A percentile compares a stretch with the other conserved stretches of the same genome.
phyloP scores from a whole-genome alignment of 2,329 filamentous ascomycete genomes.

The Stemphylium beticola region DNA sequence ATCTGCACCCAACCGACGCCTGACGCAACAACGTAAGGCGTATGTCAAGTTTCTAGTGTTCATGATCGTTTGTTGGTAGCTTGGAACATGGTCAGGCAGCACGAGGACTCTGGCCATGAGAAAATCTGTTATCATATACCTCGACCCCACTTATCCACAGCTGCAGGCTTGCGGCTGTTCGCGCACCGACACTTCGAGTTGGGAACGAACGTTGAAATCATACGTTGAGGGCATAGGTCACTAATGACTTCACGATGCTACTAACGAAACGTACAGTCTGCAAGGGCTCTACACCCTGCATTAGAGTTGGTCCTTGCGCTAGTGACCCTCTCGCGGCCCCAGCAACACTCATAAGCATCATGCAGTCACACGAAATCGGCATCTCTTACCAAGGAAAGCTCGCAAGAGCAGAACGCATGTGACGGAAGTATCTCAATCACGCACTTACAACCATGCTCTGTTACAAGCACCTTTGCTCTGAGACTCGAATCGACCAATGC shows the following conservation, averaged over 20 bases:
- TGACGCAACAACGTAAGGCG: slow-evolving; percentile 13
- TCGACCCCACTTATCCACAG: not conserved
- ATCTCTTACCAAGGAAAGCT: not conserved
- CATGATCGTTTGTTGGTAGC: slow-evolving; percentile 6
- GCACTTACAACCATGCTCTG: slow-evolving; percentile 19
- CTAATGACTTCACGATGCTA: too few relatives aligned
- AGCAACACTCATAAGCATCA: not conserved
- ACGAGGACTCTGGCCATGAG: slow-evolving; percentile 5
- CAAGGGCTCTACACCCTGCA: too few relatives aligned
- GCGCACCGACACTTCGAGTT: too few relatives aligned
- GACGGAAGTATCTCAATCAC: slow-evolving; percentile 15
- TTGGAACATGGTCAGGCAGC: slow-evolving; percentile 1
- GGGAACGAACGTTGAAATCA: too few relatives aligned
- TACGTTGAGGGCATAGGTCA: too few relatives aligned
- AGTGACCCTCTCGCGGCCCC: not conserved
- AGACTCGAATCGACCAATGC: slow-evolving; percentile 3
- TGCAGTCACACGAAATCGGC: not conserved
- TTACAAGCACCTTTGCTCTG: slow-evolving; percentile 18
- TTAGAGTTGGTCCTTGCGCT: too few relatives aligned
- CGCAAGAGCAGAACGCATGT: not conserved
- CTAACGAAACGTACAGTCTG: too few relatives aligned
- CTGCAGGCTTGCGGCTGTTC: not conserved
- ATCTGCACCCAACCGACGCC: slow-evolving; percentile 14
- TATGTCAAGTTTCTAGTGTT: slow-evolving; percentile 17
- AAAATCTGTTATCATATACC: not conserved